Percentiles rank a stretch among this genome's conserved stretches.
Evolutionary conservation across 257 asterid species (phyloP).

Genomic region (Apocynum venetum): DNA sequence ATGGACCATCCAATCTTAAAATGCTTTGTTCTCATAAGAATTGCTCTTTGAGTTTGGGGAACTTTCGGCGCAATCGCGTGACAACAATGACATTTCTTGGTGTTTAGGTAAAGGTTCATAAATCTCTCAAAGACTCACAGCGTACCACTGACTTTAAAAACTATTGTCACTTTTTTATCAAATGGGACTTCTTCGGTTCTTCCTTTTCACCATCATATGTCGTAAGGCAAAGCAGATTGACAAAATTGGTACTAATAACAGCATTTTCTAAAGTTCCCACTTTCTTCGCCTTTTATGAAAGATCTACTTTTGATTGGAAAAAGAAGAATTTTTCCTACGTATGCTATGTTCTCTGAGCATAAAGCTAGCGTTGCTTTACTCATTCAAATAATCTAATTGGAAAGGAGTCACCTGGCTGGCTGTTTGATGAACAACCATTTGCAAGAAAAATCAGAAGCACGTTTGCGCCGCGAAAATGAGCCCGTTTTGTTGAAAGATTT

Average conservation of each 20-base stretch:
- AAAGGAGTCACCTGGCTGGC: neutral
- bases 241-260: neutral
- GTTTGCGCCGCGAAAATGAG: neutral
- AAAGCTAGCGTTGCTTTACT: conserved; percentile 2
- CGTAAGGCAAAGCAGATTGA: conserved; percentile 14
- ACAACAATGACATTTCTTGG: conserved; percentile 40
- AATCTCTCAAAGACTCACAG: conserved; percentile 17
- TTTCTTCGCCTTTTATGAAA: neutral
- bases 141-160: neutral
- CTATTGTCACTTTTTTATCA: conserved; percentile 9
- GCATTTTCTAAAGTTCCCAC: conserved; percentile 17
- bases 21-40: neutral
- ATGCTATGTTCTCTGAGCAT: neutral
- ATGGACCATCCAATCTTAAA: neutral
- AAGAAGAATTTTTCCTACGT: neutral
- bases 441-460: conserved; percentile 9
- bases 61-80: conserved; percentile 39
- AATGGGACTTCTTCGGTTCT: neutral
- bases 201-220: neutral
- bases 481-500: neutral
- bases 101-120: conserved; percentile 24
- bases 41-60: conserved; percentile 17
- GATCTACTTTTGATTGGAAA: neutral
- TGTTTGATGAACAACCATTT: neutral
- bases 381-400: neutral